Percentiles rank a stretch among this genome's conserved stretches.
These are phyloP conservation scores for Epicoccum nigrum DNA, from an alignment of 2,329 filamentous ascomycete species.

Conservation along the genomic window DNA sequence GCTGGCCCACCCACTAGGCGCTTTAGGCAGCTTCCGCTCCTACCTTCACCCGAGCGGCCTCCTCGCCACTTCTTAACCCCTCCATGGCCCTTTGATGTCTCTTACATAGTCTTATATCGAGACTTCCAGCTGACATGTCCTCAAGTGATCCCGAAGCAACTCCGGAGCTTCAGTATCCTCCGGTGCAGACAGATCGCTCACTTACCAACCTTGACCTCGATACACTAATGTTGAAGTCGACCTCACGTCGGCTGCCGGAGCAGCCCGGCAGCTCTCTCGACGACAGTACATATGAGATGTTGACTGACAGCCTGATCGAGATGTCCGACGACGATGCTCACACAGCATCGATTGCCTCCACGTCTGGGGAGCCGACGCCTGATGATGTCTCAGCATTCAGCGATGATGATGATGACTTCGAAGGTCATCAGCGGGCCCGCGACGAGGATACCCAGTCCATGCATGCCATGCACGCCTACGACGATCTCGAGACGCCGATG, in stretches of 20 bases:
- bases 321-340: constrained; percentile 47
- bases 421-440: constrained; percentile 26
- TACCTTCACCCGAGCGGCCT: constrained; percentile 23
- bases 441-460: constrained; percentile 29
- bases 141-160: constrained; percentile 31
- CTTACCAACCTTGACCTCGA: constrained; percentile 42
- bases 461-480: constrained; percentile 21
- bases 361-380: constrained; percentile 37
- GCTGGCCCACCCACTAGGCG: constrained; percentile 24
- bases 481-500: constrained; percentile 25
- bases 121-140: constrained; percentile 38
- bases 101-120: constrained; percentile 16
- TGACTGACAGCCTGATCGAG: constrained; percentile 39
- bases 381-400: constrained; percentile 43
- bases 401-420: constrained; percentile 42
- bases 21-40: constrained; percentile 33
- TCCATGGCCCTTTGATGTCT: constrained; percentile 13
- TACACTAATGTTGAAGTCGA: constrained; percentile 45
- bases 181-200: constrained; percentile 39
- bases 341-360: constrained; percentile 46
- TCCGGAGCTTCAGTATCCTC: constrained; percentile 41
- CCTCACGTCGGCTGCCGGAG: constrained; percentile 30
- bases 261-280: constrained; percentile 40
- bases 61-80: constrained; percentile 13
- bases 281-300: constrained; percentile 45